A percentile compares a stretch with the other conserved stretches of the same genome.
These are phyloP conservation scores for Scenedesmus sp. DNA, from an alignment of 163 green algal species.

Conservation along the genomic window DNA sequence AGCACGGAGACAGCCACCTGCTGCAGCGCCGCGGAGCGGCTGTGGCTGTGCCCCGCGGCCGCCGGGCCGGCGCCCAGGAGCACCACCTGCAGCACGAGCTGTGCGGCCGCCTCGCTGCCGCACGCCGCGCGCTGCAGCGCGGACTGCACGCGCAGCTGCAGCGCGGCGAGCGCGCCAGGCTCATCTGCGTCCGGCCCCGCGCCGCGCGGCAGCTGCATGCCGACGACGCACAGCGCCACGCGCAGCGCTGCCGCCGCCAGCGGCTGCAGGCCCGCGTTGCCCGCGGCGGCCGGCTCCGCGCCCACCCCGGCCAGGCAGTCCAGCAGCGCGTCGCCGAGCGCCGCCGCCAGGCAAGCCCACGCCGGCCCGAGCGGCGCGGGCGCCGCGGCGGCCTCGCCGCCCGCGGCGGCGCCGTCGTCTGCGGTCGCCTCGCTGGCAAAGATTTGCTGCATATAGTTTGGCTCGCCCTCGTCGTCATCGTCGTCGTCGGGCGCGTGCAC, in stretches of 20 bases:
- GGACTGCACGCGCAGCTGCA: background rate
- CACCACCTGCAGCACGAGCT: conserved; percentile 16
- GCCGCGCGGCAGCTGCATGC: background rate
- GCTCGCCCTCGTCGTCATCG: background rate
- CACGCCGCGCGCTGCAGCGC: background rate
- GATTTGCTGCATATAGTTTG: conserved; percentile 30
- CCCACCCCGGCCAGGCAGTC: too few species aligned
- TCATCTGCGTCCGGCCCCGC: background rate
- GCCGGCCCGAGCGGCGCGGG: background rate
- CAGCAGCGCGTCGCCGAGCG: too few species aligned
- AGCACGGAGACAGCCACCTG: conserved; percentile 7
- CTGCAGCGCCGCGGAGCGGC: background rate
- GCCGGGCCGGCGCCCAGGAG: background rate
- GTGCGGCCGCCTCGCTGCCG: background rate
- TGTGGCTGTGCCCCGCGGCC: conserved; percentile 17
- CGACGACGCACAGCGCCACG: background rate
- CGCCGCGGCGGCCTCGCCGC: too few species aligned
- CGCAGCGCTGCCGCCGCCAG: background rate
- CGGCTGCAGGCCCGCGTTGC: conserved; percentile 5
- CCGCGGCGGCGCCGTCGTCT: background rate
- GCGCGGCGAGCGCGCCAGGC: too few species aligned
- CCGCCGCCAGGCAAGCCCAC: background rate
- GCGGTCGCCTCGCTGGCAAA: background rate
- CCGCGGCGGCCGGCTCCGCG: background rate
- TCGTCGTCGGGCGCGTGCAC: background rate